Evolutionary conservation across 345 rosid species (phyloP).

Genomic region (Erodium maritimum): DNA sequence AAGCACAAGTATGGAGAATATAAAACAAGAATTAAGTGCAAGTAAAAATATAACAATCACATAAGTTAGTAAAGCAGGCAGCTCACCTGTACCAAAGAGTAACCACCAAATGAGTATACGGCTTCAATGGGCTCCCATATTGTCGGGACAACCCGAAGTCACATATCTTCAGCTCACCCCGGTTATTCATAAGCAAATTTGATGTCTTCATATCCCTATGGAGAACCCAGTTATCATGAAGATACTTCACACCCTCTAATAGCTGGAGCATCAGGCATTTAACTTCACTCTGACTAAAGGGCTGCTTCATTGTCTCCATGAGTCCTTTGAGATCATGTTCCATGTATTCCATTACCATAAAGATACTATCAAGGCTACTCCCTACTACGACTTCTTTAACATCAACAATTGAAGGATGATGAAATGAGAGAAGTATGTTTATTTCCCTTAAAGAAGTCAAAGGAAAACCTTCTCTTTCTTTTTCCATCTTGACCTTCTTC

Average conservation of each 20-base stretch:
- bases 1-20: not conserved
- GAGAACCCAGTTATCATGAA: constrained; percentile 99
- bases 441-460: constrained; percentile 90
- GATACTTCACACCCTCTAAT: constrained; percentile 83
- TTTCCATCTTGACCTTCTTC: constrained; percentile 99
- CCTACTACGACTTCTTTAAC: constrained; percentile 99
- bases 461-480: constrained; percentile 99
- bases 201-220: constrained; percentile 97
- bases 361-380: constrained; percentile 84
- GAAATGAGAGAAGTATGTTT: constrained; percentile 92
- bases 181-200: constrained; percentile 82
- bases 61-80: not conserved
- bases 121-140: constrained; percentile 93
- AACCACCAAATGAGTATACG: constrained; percentile 96
- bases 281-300: constrained; percentile 98
- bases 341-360: constrained; percentile 99
- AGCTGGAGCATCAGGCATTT: constrained; percentile 97
- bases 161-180: constrained; percentile 95
- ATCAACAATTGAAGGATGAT: constrained; percentile 88
- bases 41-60: not conserved
- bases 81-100: constrained; percentile 99
- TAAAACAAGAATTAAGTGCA: not conserved
- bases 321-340: constrained; percentile 95
- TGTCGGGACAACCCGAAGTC: constrained; percentile 99
- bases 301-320: constrained; percentile 97